These are phyloP conservation scores for Phytophthora quininea DNA, from an alignment of 352 stramenopile genomes.

Conservation along the genomic window DNA sequence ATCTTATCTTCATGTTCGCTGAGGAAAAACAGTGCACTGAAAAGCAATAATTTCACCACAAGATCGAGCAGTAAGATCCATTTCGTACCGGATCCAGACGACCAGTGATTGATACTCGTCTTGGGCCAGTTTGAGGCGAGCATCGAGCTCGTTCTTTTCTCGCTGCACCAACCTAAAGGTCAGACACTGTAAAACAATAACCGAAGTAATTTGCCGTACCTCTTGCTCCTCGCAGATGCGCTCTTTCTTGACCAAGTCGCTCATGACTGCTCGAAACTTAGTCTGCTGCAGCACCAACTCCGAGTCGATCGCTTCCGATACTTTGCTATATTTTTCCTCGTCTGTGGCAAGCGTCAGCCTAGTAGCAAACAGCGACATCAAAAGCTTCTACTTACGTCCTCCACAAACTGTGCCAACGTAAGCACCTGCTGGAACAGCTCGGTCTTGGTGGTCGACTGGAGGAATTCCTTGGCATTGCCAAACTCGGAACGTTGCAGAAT, in stretches of 20 bases:
- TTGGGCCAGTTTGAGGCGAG: conserved; percentile 33
- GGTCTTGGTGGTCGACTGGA: conserved; percentile 41
- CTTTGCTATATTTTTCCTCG: conserved; percentile 28
- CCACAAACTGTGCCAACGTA: conserved; percentile 45
- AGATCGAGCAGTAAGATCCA: not conserved
- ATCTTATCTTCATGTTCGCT: conserved; percentile 56
- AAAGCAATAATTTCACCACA: not conserved
- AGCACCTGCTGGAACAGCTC: conserved; percentile 60
- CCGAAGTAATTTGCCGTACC: conserved; percentile 9
- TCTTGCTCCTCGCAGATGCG: conserved; percentile 24
- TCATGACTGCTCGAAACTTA: conserved; percentile 25
- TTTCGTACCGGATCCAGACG: conserved; percentile 33
- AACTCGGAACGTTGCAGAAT: conserved; percentile 55
- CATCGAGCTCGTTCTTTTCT: conserved; percentile 34
- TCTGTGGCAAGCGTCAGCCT: conserved; percentile 12
- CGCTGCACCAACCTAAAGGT: not conserved
- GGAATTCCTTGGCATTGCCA: conserved; percentile 42
- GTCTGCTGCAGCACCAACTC: conserved; percentile 31
- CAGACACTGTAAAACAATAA: not conserved
- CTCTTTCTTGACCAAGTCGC: conserved; percentile 35
- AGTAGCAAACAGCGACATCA: not conserved
- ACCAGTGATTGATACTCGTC: conserved; percentile 45
- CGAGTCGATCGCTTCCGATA: conserved; percentile 22
- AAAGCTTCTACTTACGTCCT: conserved; percentile 34
- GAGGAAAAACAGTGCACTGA: not conserved